Percentiles rank a stretch among this genome's conserved stretches.
Evolutionary conservation across 805 yeast species (phyloP).

Genomic region (Teunomyces cretensis): DNA sequence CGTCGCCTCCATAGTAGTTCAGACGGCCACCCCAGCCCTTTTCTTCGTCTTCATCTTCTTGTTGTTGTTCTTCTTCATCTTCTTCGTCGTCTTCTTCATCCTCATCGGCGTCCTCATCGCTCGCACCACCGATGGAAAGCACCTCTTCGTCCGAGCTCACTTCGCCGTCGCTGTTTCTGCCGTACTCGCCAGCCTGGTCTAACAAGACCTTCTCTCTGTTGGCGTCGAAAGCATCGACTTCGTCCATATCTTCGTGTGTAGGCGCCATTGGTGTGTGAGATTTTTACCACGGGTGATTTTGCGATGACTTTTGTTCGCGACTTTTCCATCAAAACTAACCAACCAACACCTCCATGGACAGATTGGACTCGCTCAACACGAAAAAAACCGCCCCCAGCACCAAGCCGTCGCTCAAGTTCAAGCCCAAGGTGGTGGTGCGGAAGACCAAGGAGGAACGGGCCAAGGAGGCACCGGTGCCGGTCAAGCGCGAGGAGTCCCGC

Average conservation of each 20-base stretch:
- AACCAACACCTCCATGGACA: slow-evolving; percentile 27
- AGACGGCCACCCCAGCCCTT: slow-evolving; percentile 45
- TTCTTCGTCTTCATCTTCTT: slow-evolving; percentile 25
- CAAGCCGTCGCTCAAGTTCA: slow-evolving; percentile 67
- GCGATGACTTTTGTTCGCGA: not conserved
- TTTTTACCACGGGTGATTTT: not conserved
- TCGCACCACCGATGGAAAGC: slow-evolving; percentile 42
- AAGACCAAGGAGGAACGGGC: slow-evolving; percentile 83
- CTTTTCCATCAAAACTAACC: not conserved
- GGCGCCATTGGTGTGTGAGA: too few species aligned
- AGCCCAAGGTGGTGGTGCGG: slow-evolving; percentile 85
- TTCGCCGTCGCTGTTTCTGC: slow-evolving; percentile 27
- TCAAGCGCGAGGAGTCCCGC: slow-evolving; percentile 33
- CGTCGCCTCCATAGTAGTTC: slow-evolving; percentile 57
- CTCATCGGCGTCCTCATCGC: slow-evolving; percentile 50
- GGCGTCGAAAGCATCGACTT: slow-evolving; percentile 67
- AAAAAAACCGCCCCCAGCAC: slow-evolving; percentile 23
- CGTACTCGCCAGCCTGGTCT: slow-evolving; percentile 53
- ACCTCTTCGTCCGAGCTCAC: slow-evolving; percentile 59
- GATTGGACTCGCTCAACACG: slow-evolving; percentile 42
- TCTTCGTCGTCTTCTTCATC: slow-evolving; percentile 42
- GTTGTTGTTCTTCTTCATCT: slow-evolving; percentile 39
- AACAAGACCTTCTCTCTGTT: slow-evolving; percentile 57
- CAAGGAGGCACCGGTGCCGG: slow-evolving; percentile 59
- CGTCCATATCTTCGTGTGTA: slow-evolving; percentile 40